Conservation (phyloP, 202 grass and related monocot genomes). For the Tripidium arundinaceum region DNA sequence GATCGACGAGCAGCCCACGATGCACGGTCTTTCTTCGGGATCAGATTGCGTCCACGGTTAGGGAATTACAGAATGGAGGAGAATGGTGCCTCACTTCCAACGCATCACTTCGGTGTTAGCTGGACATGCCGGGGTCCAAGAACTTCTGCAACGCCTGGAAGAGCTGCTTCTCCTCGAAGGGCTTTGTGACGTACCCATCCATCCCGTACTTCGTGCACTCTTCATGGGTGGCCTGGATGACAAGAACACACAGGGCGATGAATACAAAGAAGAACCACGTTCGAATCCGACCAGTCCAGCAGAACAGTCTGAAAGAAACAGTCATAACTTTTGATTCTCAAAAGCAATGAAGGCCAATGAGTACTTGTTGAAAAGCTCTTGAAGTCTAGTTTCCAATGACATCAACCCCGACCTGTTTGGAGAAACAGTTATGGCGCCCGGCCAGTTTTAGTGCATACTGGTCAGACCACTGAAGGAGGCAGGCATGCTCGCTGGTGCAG, state of each 20-base stretch:
- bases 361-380: no score
- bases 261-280: no score
- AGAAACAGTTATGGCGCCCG: no score
- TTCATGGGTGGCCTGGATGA: constrained; percentile 88
- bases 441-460: no score
- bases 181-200: constrained; percentile 97
- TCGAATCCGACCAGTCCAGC: no score
- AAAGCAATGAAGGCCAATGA: no score
- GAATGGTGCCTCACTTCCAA: constrained; percentile 22
- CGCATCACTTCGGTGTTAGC: constrained; percentile 5
- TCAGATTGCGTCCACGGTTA: constrained; percentile 18
- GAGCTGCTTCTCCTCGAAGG: constrained; percentile 92
- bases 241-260: constrained; percentile 48
- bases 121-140: constrained; percentile 39
- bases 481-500: no score
- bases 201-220: constrained; percentile 83
- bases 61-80: constrained; percentile 15
- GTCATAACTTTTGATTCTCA: no score
- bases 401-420: no score
- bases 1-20: background rate
- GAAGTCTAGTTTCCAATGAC: no score
- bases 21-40: background rate
- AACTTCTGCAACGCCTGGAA: constrained; percentile 79
- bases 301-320: no score
- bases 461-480: background rate